Evolutionary conservation across 2,329 filamentous ascomycete species (phyloP).

Genomic region (Botrytis elliptica): DNA sequence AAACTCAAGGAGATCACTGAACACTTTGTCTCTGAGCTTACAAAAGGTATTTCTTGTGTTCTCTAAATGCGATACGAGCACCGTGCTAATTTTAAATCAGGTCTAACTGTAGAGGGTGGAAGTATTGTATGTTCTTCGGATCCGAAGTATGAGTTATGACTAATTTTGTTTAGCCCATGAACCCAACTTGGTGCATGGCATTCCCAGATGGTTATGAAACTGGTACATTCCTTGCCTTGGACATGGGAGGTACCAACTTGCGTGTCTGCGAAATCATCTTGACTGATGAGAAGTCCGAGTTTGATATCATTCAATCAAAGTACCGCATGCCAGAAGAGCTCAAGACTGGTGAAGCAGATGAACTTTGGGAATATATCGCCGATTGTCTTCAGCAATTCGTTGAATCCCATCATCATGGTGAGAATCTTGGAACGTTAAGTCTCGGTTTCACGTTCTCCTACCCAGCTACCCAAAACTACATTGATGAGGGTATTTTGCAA

Average conservation of each 20-base stretch:
- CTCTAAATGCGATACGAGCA: not conserved
- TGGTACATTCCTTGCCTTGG: constrained; percentile 83
- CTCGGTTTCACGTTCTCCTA: constrained; percentile 97
- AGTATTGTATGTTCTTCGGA: constrained; percentile 70
- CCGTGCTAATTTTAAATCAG: constrained; percentile 45
- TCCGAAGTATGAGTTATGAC: constrained; percentile 23
- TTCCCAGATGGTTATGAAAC: constrained; percentile 85
- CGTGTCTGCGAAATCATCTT: constrained; percentile 91
- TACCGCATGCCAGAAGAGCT: constrained; percentile 93
- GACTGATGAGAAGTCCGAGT: constrained; percentile 83
- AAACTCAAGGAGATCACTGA: constrained; percentile 89
- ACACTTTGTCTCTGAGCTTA: constrained; percentile 85
- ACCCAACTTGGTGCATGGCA: constrained; percentile 92
- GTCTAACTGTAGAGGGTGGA: constrained; percentile 81
- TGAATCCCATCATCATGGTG: constrained; percentile 74
- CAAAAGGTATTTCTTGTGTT: constrained; percentile 63
- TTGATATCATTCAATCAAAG: constrained; percentile 94
- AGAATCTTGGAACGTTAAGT: constrained; percentile 64
- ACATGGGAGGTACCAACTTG: constrained; percentile 95
- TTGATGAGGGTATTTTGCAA: constrained; percentile 88
- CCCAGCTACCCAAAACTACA: constrained; percentile 87
- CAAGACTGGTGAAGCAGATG: constrained; percentile 78
- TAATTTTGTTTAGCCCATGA: constrained; percentile 73
- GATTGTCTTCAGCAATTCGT: constrained; percentile 91
- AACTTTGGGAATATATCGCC: constrained; percentile 93